These are phyloP conservation scores for Metarhizium guizhouense DNA, from an alignment of 2,329 filamentous ascomycete genomes.

Conservation along the genomic window DNA sequence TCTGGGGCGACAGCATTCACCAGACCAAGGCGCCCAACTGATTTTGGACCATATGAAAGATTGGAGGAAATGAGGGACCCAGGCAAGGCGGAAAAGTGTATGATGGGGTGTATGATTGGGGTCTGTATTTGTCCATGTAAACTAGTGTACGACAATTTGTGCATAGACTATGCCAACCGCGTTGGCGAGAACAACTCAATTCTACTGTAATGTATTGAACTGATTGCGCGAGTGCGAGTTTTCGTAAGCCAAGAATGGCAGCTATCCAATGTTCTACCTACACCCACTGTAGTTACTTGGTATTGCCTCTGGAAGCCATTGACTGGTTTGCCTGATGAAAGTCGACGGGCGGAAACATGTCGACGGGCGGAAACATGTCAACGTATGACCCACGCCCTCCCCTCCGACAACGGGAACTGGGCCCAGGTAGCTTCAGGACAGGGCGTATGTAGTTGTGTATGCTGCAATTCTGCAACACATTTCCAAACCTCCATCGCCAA, in stretches of 20 bases:
- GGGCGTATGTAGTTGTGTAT: too few relatives aligned
- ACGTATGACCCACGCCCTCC: background rate
- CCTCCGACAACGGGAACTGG: background rate
- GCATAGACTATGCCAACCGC: conserved; percentile 1
- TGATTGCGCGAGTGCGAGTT: background rate
- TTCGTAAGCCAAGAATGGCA: background rate
- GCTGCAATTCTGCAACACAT: too few relatives aligned
- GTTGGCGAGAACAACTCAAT: conserved; percentile 10
- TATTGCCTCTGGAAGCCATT: background rate
- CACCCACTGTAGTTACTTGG: background rate
- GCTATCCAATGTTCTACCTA: background rate
- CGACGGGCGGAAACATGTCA: too few relatives aligned
- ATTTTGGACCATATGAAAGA: conserved; percentile 79
- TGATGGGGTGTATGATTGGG: background rate
- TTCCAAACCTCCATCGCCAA: background rate
- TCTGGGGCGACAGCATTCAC: conserved; percentile 87
- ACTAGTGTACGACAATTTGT: conserved; percentile 8
- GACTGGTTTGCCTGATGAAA: background rate
- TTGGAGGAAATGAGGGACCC: conserved; percentile 21
- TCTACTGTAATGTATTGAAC: background rate
- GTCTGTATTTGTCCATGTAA: conserved; percentile 1
- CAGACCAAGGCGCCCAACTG: conserved; percentile 72
- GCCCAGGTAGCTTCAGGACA: background rate
- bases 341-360: too few relatives aligned
- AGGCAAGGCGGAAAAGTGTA: background rate